These are phyloP conservation scores for Epichloe gansuensis DNA, from an alignment of 2,329 filamentous ascomycete genomes.

Conservation along the genomic window DNA sequence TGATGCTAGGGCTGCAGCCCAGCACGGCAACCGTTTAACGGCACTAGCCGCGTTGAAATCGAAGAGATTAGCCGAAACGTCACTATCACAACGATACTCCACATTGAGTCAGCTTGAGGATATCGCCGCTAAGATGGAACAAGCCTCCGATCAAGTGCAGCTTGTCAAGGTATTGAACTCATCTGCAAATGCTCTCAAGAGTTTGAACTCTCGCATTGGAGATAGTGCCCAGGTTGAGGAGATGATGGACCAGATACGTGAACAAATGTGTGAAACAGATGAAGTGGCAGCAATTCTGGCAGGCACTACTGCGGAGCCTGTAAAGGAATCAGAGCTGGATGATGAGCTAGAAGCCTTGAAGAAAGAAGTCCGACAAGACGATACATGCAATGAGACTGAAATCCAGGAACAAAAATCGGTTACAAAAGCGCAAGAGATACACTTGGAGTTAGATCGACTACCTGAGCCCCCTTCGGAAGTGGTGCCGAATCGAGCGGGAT, in stretches of 20 bases:
- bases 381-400: slow-evolving; percentile 26
- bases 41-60: slow-evolving; percentile 70
- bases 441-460: slow-evolving; percentile 40
- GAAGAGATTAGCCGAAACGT: slow-evolving; percentile 70
- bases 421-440: slow-evolving; percentile 37
- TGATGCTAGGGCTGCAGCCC: slow-evolving; percentile 58
- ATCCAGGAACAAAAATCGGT: slow-evolving; percentile 32
- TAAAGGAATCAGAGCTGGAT: slow-evolving; percentile 78
- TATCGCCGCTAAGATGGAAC: slow-evolving; percentile 70
- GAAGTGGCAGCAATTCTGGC: slow-evolving; percentile 70
- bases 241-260: slow-evolving; percentile 61
- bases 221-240: slow-evolving; percentile 64
- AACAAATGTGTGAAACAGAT: slow-evolving; percentile 71
- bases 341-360: slow-evolving; percentile 75
- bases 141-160: slow-evolving; percentile 74
- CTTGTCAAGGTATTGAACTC: slow-evolving; percentile 74
- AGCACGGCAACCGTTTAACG: slow-evolving; percentile 57
- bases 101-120: slow-evolving; percentile 74
- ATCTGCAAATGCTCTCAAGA: slow-evolving; percentile 58
- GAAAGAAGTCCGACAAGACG: slow-evolving; percentile 41
- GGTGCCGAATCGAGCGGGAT: slow-evolving; percentile 21
- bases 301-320: slow-evolving; percentile 38
- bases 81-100: slow-evolving; percentile 57
- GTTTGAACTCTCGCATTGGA: slow-evolving; percentile 66
- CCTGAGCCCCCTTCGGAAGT: slow-evolving; percentile 26